Conservation (phyloP, 371 early-diverging fungal species). For the Mortierella sp. region DNA sequence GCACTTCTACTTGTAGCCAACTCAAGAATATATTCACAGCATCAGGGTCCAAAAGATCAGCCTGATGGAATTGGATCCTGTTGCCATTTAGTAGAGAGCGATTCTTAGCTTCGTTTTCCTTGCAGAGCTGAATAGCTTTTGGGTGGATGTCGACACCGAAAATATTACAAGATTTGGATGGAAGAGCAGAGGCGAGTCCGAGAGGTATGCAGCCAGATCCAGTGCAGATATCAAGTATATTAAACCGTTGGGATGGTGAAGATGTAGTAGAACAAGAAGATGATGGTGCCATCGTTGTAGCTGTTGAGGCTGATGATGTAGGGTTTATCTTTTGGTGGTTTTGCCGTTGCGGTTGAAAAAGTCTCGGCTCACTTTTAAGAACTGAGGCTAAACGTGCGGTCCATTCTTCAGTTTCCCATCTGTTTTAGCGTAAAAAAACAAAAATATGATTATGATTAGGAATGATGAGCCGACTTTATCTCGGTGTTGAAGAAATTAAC, state of each 20-base stretch:
- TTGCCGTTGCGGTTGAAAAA: neutral
- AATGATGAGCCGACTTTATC: neutral
- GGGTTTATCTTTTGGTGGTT: neutral
- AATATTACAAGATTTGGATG: slow-evolving; percentile 34
- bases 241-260: slow-evolving; percentile 51
- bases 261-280: neutral
- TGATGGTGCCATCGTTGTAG: slow-evolving; percentile 5
- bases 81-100: slow-evolving; percentile 32
- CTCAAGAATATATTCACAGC: slow-evolving; percentile 13
- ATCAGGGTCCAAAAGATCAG: slow-evolving; percentile 61
- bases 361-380: slow-evolving; percentile 41
- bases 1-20: neutral
- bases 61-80: slow-evolving; percentile 56
- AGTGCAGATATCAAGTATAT: slow-evolving; percentile 89
- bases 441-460: neutral
- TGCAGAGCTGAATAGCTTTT: slow-evolving; percentile 57
- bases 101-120: slow-evolving; percentile 52
- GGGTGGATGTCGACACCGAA: slow-evolving; percentile 66
- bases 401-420: slow-evolving; percentile 97
- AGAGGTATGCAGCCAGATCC: slow-evolving; percentile 92
- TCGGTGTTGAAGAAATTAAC: too few relatives aligned
- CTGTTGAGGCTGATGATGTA: too few relatives aligned
- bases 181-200: slow-evolving; percentile 76
- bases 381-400: slow-evolving; percentile 65
- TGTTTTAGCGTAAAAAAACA: slow-evolving; percentile 18